A percentile compares a stretch with the other conserved stretches of the same genome.
Evolutionary conservation across 2,329 filamentous ascomycete species (phyloP).

Genomic region (Zelopaecilomyces penicillatus): DNA sequence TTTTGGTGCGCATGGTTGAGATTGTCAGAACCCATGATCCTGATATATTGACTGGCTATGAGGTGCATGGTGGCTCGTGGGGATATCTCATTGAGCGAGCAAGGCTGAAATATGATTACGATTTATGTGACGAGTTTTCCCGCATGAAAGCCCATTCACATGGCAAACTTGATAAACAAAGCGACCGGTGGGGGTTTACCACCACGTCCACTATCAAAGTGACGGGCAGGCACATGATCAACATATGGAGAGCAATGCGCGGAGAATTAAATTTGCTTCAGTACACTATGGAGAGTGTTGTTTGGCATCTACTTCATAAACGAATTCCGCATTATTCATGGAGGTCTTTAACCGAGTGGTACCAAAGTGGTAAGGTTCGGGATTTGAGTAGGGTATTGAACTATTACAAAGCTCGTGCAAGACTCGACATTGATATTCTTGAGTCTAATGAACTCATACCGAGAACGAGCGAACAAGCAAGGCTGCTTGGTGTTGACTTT

Average conservation of each 20-base stretch:
- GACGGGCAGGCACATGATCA: slow-evolving; percentile 94
- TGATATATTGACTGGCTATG: slow-evolving; percentile 88
- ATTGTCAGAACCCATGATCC: slow-evolving; percentile 80
- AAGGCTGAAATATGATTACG: slow-evolving; percentile 75
- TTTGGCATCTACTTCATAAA: slow-evolving; percentile 79
- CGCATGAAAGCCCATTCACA: slow-evolving; percentile 78
- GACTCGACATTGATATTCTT: slow-evolving; percentile 81
- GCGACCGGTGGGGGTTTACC: slow-evolving; percentile 87
- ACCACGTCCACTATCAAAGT: slow-evolving; percentile 85
- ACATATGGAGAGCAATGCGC: slow-evolving; percentile 93
- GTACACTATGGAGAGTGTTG: slow-evolving; percentile 94
- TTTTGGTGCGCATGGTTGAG: slow-evolving; percentile 78
- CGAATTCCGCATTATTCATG: slow-evolving; percentile 84
- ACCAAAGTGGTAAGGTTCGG: slow-evolving; percentile 55
- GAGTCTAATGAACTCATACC: slow-evolving; percentile 83
- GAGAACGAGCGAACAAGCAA: slow-evolving; percentile 87
- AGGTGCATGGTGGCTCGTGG: slow-evolving; percentile 91
- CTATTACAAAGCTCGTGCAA: slow-evolving; percentile 68
- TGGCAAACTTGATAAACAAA: slow-evolving; percentile 76
- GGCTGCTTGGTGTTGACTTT: slow-evolving; percentile 89
- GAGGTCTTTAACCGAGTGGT: slow-evolving; percentile 74
- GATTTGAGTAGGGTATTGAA: slow-evolving; percentile 68
- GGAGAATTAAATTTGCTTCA: slow-evolving; percentile 85
- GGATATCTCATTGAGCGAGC: slow-evolving; percentile 91
- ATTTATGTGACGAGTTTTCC: slow-evolving; percentile 85